Percentiles rank a stretch among this genome's conserved stretches.
phyloP scores from a whole-genome alignment of 306 rosid genomes.

The Neltuma alba region DNA sequence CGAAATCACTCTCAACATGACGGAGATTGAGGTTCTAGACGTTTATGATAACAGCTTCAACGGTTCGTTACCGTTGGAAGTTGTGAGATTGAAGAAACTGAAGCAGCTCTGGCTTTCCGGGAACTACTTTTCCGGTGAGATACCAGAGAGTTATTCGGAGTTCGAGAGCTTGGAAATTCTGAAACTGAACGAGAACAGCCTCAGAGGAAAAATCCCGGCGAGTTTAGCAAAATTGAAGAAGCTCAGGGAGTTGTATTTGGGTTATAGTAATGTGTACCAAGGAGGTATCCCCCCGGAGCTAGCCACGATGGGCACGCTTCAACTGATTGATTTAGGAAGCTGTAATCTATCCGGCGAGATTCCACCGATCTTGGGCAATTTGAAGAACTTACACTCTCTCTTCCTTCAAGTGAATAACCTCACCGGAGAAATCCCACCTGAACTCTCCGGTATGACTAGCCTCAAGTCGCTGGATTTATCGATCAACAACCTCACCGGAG shows the following conservation, averaged over 20 bases:
- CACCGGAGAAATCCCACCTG: slow-evolving; percentile 66
- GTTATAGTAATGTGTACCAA: slow-evolving; percentile 58
- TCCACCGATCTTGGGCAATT: slow-evolving; percentile 50
- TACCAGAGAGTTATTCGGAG: slow-evolving; percentile 69
- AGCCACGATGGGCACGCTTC: slow-evolving; percentile 54
- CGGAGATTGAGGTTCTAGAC: slow-evolving; percentile 63
- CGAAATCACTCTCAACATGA: slow-evolving; percentile 39
- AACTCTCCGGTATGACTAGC: slow-evolving; percentile 58
- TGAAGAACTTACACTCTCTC: slow-evolving; percentile 50
- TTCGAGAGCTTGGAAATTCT: slow-evolving; percentile 65
- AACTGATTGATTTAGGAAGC: slow-evolving; percentile 49
- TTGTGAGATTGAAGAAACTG: slow-evolving; percentile 50
- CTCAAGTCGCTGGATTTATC: slow-evolving; percentile 73
- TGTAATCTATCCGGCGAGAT: slow-evolving; percentile 74
- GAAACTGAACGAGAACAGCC: slow-evolving; percentile 44
- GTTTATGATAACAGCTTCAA: slow-evolving; percentile 66
- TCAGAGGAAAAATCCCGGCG: slow-evolving; percentile 60
- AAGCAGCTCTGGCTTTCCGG: slow-evolving; percentile 64
- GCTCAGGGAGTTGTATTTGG: slow-evolving; percentile 51
- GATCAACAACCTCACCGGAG: slow-evolving; percentile 67
- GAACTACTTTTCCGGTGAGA: slow-evolving; percentile 57
- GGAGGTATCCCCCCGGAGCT: slow-evolving; percentile 81
- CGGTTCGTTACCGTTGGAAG: slow-evolving; percentile 57
- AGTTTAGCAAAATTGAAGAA: slow-evolving; percentile 57
- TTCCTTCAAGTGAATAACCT: slow-evolving; percentile 75